phyloP scores from a whole-genome alignment of 2,329 filamentous ascomycete species.

The Aspergillus bombycis region DNA sequence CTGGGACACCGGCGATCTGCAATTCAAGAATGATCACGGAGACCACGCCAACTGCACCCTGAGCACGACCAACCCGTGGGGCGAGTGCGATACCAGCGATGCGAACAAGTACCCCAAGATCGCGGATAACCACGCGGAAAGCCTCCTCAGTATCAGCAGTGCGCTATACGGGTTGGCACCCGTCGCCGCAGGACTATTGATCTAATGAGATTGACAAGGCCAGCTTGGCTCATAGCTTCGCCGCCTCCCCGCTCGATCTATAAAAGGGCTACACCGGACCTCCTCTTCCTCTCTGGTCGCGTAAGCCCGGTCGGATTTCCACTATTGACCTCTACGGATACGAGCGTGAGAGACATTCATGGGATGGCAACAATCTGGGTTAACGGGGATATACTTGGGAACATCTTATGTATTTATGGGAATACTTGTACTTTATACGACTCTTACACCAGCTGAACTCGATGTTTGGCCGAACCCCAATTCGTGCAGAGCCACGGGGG shows the following conservation, averaged over 20 bases:
- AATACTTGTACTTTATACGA: background rate
- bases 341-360: background rate
- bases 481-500: background rate
- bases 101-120: slow-evolving; percentile 12
- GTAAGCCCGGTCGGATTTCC: too few species aligned
- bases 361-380: background rate
- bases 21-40: slow-evolving; percentile 8
- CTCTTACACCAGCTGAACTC: background rate
- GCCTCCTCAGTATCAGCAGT: slow-evolving; percentile 2
- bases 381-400: background rate
- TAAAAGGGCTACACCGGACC: background rate
- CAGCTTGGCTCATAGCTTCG: background rate
- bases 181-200: slow-evolving; percentile 13
- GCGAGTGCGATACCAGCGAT: slow-evolving; percentile 18
- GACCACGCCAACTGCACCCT: slow-evolving; percentile 20
- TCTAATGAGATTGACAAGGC: background rate
- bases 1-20: slow-evolving; percentile 17
- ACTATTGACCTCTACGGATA: too few species aligned
- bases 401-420: background rate
- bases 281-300: too few species aligned
- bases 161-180: slow-evolving; percentile 12
- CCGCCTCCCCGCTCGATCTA: background rate
- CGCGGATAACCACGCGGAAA: slow-evolving; percentile 6
- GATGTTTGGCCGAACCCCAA: background rate
- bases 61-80: slow-evolving; percentile 9